Conservation (phyloP, 2,329 filamentous ascomycete species). For the Atkinsonella texensis region DNA sequence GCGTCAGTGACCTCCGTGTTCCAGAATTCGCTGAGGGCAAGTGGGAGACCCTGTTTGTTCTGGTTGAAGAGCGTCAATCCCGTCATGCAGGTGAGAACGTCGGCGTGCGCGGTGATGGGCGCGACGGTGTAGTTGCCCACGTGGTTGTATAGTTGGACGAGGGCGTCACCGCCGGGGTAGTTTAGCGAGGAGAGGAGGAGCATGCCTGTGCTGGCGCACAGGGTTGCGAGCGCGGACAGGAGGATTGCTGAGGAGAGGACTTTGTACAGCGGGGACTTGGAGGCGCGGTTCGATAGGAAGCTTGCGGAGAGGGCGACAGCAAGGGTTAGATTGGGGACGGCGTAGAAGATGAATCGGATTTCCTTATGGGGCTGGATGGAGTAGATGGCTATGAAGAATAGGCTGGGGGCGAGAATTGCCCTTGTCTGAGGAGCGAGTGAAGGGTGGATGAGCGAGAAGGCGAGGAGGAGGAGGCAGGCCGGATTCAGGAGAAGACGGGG, state of each 20-base stretch:
- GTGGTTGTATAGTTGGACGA: conserved; percentile 39
- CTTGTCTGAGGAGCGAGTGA: conserved; percentile 30
- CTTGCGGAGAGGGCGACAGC: conserved; percentile 62
- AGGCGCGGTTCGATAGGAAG: conserved; percentile 53
- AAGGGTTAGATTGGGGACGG: conserved; percentile 68
- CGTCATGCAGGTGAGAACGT: conserved; percentile 59
- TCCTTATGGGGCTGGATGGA: conserved; percentile 92
- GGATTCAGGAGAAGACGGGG: conserved; percentile 81
- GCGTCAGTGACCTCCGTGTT: conserved; percentile 7
- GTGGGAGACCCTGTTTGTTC: conserved; percentile 25
- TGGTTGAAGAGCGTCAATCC: conserved; percentile 55
- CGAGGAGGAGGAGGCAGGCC: conserved; percentile 43
- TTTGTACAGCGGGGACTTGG: conserved; percentile 46
- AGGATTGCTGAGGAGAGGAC: conserved; percentile 43
- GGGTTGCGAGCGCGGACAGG: conserved; percentile 46
- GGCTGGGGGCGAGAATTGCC: conserved; percentile 49
- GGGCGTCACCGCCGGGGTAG: conserved; percentile 81
- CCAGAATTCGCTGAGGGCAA: conserved; percentile 15
- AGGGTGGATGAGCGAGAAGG: conserved; percentile 37
- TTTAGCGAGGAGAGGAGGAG: conserved; percentile 77
- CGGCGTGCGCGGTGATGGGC: conserved; percentile 42
- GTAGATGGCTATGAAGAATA: conserved; percentile 68
- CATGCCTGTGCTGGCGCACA: conserved; percentile 51
- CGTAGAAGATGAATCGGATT: conserved; percentile 87
- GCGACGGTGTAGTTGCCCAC: conserved; percentile 12